A percentile compares a stretch with the other conserved stretches of the same genome.
Evolutionary conservation across 805 yeast genomes (phyloP).

Genomic region (Millerozyma acaciae): DNA sequence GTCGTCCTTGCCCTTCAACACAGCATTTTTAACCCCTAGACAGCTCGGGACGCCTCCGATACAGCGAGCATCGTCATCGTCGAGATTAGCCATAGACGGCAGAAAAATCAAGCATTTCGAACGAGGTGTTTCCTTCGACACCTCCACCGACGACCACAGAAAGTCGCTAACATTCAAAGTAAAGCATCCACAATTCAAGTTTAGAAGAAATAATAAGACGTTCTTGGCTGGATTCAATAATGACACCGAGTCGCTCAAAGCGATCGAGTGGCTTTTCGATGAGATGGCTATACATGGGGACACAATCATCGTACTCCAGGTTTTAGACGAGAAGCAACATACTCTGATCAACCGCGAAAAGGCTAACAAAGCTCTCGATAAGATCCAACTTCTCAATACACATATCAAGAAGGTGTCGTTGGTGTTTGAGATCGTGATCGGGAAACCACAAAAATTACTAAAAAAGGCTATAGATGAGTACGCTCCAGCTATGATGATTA

Average conservation of each 20-base stretch:
- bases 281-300: conserved; percentile 43
- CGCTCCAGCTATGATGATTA: conserved; percentile 43
- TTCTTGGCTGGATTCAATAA: conserved; percentile 37
- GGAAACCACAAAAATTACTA: conserved; percentile 37
- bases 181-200: conserved; percentile 40
- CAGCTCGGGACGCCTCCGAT: no score
- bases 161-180: conserved; percentile 37
- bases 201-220: conserved; percentile 43
- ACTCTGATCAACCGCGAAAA: conserved; percentile 23
- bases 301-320: conserved; percentile 39
- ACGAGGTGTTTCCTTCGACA: conserved; percentile 41
- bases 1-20: no score
- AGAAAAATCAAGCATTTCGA: conserved; percentile 23
- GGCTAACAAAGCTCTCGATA: conserved; percentile 26
- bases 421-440: conserved; percentile 39
- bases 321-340: conserved; percentile 32
- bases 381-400: conserved; percentile 31
- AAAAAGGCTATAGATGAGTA: conserved; percentile 39
- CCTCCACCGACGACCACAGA: conserved; percentile 27
- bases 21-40: no score
- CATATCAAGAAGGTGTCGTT: conserved; percentile 34
- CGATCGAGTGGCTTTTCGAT: conserved; percentile 43
- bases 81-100: conserved; percentile 10
- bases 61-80: conserved; percentile 4
- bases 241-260: conserved; percentile 34